Percentiles rank a stretch among this genome's conserved stretches.
Conservation (phyloP, 2,329 filamentous ascomycete genomes). For the Botrytis hyacinthi region DNA sequence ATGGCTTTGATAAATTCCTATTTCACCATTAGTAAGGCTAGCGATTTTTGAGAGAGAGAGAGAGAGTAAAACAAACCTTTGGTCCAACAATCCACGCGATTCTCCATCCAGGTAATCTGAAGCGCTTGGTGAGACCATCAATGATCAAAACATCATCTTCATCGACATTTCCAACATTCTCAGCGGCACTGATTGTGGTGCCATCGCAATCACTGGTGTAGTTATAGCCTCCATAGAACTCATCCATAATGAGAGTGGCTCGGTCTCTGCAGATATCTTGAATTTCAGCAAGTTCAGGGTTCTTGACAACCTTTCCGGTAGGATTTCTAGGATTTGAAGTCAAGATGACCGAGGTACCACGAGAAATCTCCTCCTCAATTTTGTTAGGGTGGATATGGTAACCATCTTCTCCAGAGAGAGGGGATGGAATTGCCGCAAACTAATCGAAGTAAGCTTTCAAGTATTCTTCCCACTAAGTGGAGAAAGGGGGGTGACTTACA, state of each 20-base stretch:
- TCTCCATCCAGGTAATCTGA: slow-evolving; percentile 92
- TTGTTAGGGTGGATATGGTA: slow-evolving; percentile 94
- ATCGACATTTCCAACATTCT: slow-evolving; percentile 87
- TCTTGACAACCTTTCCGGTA: slow-evolving; percentile 81
- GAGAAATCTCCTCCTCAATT: slow-evolving; percentile 85
- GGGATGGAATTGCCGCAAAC: slow-evolving; percentile 85
- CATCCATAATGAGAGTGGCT: slow-evolving; percentile 89
- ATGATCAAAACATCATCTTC: slow-evolving; percentile 91
- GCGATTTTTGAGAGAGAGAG: neutral
- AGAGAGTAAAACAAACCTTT: slow-evolving; percentile 48
- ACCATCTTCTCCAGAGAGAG: slow-evolving; percentile 77
- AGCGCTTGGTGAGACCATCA: slow-evolving; percentile 93
- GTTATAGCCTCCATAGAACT: slow-evolving; percentile 97
- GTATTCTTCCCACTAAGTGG: neutral
- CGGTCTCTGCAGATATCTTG: slow-evolving; percentile 90
- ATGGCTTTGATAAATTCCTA: slow-evolving; percentile 89
- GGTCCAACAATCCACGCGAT: slow-evolving; percentile 95
- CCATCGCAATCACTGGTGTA: slow-evolving; percentile 93
- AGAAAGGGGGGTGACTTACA: slow-evolving; percentile 45
- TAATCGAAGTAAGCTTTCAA: slow-evolving; percentile 38
- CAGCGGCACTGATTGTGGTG: slow-evolving; percentile 80
- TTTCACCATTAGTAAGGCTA: slow-evolving; percentile 9
- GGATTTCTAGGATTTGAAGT: slow-evolving; percentile 96
- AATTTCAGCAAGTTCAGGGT: slow-evolving; percentile 83
- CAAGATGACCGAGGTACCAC: slow-evolving; percentile 82